These are phyloP conservation scores for Fusarium palustre DNA, from an alignment of 2,329 filamentous ascomycete genomes.

Conservation along the genomic window DNA sequence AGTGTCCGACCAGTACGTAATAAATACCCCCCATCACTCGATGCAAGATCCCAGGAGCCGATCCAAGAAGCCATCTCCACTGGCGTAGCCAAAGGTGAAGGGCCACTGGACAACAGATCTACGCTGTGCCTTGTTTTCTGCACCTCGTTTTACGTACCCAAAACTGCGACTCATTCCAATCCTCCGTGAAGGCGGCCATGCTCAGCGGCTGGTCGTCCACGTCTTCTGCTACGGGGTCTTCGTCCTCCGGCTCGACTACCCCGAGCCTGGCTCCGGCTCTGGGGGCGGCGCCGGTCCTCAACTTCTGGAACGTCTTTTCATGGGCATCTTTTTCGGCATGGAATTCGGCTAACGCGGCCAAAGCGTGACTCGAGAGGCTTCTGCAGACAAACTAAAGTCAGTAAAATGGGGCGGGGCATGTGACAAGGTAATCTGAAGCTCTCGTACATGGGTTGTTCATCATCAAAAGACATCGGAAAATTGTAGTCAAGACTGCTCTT, in stretches of 20 bases:
- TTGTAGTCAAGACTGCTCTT: slow-evolving; percentile 12
- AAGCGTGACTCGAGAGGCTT: slow-evolving; percentile 72
- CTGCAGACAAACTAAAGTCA: slow-evolving; percentile 36
- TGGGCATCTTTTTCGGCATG: slow-evolving; percentile 77
- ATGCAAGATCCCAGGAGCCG: slow-evolving; percentile 27
- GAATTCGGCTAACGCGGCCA: slow-evolving; percentile 79
- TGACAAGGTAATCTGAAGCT: not conserved
- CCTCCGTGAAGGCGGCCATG: slow-evolving; percentile 80
- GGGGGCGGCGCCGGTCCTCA: slow-evolving; percentile 52
- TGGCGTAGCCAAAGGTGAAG: slow-evolving; percentile 3
- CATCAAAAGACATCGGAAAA: slow-evolving; percentile 50
- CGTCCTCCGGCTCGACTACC: slow-evolving; percentile 51
- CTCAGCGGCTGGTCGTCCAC: slow-evolving; percentile 57
- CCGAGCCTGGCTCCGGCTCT: slow-evolving; percentile 47
- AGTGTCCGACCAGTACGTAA: slow-evolving; percentile 41
- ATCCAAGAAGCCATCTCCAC: slow-evolving; percentile 42
- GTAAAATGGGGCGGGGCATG: slow-evolving; percentile 1
- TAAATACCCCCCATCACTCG: slow-evolving; percentile 27
- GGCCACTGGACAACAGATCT: slow-evolving; percentile 12
- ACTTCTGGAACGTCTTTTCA: slow-evolving; percentile 73
- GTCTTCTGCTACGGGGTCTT: slow-evolving; percentile 55
- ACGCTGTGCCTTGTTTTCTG: slow-evolving; percentile 7
- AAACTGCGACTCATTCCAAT: slow-evolving; percentile 88
- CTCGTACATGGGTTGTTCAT: slow-evolving; percentile 62
- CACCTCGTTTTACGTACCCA: slow-evolving; percentile 67